phyloP scores from a whole-genome alignment of 108 stramenopile genomes.

The Cyclostephanos invisitatus region DNA sequence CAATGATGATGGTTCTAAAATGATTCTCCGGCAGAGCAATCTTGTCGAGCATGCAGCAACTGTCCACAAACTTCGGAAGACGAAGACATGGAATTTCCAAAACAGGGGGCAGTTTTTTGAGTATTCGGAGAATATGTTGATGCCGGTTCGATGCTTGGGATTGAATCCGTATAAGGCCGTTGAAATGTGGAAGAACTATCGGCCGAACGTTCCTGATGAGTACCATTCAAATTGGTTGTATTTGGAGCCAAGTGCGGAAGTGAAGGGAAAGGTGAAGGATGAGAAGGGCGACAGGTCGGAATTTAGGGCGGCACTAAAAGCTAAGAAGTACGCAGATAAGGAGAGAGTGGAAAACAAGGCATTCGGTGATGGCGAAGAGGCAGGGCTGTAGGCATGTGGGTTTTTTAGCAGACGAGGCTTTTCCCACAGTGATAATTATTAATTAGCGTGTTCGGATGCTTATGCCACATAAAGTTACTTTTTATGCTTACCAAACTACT shows the following conservation, averaged over 20 bases:
- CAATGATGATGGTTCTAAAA: no score
- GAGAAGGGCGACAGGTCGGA: slow-evolving; percentile 4
- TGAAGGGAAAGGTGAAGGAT: slow-evolving; percentile 1
- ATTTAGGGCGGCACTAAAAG: slow-evolving; percentile 3
- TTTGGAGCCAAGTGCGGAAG: neutral
- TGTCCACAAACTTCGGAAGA: neutral
- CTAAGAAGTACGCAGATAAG: neutral
- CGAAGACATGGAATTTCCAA: neutral
- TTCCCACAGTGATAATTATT: no score
- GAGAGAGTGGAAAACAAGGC: no score
- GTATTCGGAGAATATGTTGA: neutral
- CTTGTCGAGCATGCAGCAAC: neutral
- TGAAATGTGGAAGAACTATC: slow-evolving; percentile 4
- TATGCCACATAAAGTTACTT: no score
- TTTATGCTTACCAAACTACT: no score
- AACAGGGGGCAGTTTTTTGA: neutral
- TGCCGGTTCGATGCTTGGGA: neutral
- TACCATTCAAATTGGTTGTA: slow-evolving; percentile 4
- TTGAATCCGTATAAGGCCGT: slow-evolving; percentile 17
- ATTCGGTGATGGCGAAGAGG: no score
- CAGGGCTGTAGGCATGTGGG: no score
- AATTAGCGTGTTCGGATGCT: no score
- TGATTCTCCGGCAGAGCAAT: neutral
- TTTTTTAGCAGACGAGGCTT: no score
- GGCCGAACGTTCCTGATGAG: neutral